Evolutionary conservation across 139 green algal genomes (phyloP).

Genomic region (Klebsormidium nitens): DNA sequence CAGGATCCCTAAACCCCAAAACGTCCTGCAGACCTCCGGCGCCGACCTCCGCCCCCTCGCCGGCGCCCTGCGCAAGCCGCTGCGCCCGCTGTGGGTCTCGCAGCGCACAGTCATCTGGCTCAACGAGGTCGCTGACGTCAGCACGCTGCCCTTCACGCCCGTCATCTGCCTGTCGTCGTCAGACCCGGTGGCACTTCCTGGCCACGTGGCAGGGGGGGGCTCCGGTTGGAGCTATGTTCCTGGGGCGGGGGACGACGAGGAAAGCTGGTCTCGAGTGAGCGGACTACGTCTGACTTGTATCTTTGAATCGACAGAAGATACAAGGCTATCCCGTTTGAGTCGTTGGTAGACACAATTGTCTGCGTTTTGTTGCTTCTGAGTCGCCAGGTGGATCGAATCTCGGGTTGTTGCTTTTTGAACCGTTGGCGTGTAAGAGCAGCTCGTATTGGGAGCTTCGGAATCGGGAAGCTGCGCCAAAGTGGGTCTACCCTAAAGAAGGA

Average conservation of each 20-base stretch:
- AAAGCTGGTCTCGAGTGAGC: conserved; percentile 63
- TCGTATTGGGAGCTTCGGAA: no score
- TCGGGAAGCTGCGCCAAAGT: no score
- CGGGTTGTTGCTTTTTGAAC: no score
- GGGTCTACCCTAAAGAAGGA: no score
- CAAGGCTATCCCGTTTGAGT: no score
- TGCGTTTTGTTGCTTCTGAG: no score
- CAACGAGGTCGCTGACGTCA: conserved; percentile 47
- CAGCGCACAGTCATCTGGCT: conserved; percentile 67
- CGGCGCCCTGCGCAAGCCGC: conserved; percentile 66
- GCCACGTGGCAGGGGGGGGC: not conserved
- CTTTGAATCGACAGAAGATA: no score
- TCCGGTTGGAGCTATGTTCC: conserved; percentile 62
- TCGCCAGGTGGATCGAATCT: no score
- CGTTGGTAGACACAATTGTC: no score
- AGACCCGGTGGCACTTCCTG: conserved; percentile 29
- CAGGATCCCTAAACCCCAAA: not conserved
- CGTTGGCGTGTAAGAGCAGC: no score
- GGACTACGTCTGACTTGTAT: no score
- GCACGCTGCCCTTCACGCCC: conserved; percentile 69
- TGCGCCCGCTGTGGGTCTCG: conserved; percentile 85
- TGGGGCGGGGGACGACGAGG: conserved; percentile 92
- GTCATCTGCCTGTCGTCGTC: conserved; percentile 86
- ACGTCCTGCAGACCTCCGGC: not conserved
- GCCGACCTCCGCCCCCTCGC: conserved; percentile 2